A percentile compares a stretch with the other conserved stretches of the same genome.
phyloP scores from a whole-genome alignment of 768 basidiomycete genomes.

The Pulveroboletus frians region DNA sequence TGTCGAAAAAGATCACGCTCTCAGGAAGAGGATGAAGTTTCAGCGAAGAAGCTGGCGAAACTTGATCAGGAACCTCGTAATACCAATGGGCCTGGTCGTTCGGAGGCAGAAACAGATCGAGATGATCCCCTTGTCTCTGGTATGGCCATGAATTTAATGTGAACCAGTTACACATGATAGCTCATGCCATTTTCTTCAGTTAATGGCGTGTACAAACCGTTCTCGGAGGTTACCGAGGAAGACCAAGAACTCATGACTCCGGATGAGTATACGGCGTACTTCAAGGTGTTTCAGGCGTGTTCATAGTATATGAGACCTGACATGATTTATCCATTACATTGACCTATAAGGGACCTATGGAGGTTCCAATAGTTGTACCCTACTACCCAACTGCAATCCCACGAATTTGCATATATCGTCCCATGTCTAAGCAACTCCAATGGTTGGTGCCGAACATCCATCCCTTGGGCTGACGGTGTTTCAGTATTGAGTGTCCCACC shows the following conservation, averaged over 20 bases:
- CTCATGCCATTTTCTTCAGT: conserved; percentile 41
- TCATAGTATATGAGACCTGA: conserved; percentile 11
- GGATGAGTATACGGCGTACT: conserved; percentile 84
- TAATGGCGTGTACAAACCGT: conserved; percentile 65
- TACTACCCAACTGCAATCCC: conserved; percentile 10
- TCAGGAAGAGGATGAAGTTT: conserved; percentile 47
- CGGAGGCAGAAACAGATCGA: not conserved
- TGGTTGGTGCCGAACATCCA: not conserved
- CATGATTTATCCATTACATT: conserved; percentile 6
- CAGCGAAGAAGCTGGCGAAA: conserved; percentile 39
- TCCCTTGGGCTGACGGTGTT: not conserved
- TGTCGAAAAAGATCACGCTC: conserved; percentile 73
- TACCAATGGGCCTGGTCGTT: conserved; percentile 11
- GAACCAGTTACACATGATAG: not conserved
- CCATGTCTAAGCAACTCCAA: not conserved
- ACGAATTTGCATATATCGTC: not conserved
- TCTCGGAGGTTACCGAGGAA: conserved; percentile 84
- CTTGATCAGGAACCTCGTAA: conserved; percentile 31
- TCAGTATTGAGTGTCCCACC: too few relatives aligned
- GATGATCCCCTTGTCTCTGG: conserved; percentile 68
- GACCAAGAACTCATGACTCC: conserved; percentile 91
- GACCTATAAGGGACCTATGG: conserved; percentile 5
- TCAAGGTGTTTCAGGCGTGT: conserved; percentile 57
- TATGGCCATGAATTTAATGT: conserved; percentile 27
- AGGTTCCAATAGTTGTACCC: conserved; percentile 16